A percentile compares a stretch with the other conserved stretches of the same genome.
Evolutionary conservation across 768 basidiomycete genomes (phyloP).

Genomic region (Leccinum disarticulatum): DNA sequence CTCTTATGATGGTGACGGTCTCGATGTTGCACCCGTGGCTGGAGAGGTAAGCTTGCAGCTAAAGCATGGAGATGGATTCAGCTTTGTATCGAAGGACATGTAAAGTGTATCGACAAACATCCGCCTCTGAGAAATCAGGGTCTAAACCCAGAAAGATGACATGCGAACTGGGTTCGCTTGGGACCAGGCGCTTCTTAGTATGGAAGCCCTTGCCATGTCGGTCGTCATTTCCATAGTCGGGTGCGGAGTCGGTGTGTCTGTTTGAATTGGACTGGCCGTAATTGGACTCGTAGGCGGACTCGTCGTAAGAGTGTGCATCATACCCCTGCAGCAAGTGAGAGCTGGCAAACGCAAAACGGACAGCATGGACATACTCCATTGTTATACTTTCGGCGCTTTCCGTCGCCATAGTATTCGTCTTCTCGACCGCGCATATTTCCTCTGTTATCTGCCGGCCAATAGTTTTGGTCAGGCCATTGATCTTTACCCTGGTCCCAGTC

Average conservation of each 20-base stretch:
- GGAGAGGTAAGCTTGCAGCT: constrained; percentile 80
- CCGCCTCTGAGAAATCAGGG: constrained; percentile 88
- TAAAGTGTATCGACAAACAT: constrained; percentile 61
- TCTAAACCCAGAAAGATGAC: constrained; percentile 96
- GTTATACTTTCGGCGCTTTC: constrained; percentile 79
- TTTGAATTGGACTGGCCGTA: constrained; percentile 31
- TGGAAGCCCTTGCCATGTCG: constrained; percentile 41
- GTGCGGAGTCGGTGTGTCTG: constrained; percentile 34
- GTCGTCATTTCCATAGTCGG: constrained; percentile 55
- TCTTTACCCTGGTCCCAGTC: constrained; percentile 88
- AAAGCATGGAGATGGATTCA: constrained; percentile 37
- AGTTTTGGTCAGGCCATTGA: constrained; percentile 45
- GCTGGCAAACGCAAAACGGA: background rate
- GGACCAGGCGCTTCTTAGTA: constrained; percentile 73
- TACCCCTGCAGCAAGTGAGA: constrained; percentile 44
- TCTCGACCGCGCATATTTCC: constrained; percentile 56
- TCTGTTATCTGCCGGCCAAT: constrained; percentile 40
- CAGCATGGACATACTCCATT: constrained; percentile 51
- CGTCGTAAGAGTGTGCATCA: constrained; percentile 52
- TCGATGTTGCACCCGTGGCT: constrained; percentile 74
- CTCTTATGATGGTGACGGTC: constrained; percentile 93
- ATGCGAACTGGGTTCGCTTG: constrained; percentile 87
- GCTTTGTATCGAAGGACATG: constrained; percentile 37
- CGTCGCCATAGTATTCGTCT: constrained; percentile 66
- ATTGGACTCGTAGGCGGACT: constrained; percentile 37